These are phyloP conservation scores for Fusarium papillatum DNA, from an alignment of 2,329 filamentous ascomycete species.

Conservation along the genomic window DNA sequence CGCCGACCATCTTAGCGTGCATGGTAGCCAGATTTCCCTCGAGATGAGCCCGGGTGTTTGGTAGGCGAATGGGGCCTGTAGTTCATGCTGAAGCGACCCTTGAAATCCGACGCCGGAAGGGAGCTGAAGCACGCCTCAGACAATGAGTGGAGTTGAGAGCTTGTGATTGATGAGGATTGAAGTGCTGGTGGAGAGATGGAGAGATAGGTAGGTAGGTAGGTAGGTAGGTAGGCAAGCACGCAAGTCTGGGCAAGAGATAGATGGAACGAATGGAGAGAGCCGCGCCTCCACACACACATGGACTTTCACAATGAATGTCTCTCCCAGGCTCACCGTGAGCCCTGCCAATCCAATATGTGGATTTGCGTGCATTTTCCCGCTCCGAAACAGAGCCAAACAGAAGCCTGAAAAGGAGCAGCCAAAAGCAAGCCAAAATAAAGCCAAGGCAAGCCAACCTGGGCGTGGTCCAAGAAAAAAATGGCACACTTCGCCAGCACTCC, in stretches of 20 bases:
- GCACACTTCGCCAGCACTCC: no score
- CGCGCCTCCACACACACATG: not conserved
- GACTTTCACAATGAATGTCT: not conserved
- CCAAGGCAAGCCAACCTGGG: not conserved
- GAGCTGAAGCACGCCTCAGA: not conserved
- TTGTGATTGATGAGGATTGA: not conserved
- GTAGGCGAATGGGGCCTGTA: not conserved
- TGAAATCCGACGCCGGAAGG: not conserved
- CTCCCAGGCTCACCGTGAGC: not conserved
- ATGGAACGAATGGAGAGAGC: not conserved
- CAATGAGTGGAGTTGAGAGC: not conserved
- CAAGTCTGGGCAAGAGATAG: not conserved
- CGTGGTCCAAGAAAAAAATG: no score
- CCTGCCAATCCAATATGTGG: not conserved
- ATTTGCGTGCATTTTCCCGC: constrained; percentile 4
- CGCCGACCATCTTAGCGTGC: constrained; percentile 22
- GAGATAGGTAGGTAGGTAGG: not conserved
- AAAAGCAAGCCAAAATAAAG: constrained; percentile 11
- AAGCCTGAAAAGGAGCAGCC: not conserved
- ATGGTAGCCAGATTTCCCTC: constrained; percentile 1
- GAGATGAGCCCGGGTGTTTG: not conserved
- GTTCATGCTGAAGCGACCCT: not conserved
- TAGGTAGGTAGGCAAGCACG: not conserved
- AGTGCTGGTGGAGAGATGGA: not conserved
- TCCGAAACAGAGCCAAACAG: constrained; percentile 4